phyloP scores from a whole-genome alignment of 1,284 basidiomycete genomes.

The Irpex sp. region DNA sequence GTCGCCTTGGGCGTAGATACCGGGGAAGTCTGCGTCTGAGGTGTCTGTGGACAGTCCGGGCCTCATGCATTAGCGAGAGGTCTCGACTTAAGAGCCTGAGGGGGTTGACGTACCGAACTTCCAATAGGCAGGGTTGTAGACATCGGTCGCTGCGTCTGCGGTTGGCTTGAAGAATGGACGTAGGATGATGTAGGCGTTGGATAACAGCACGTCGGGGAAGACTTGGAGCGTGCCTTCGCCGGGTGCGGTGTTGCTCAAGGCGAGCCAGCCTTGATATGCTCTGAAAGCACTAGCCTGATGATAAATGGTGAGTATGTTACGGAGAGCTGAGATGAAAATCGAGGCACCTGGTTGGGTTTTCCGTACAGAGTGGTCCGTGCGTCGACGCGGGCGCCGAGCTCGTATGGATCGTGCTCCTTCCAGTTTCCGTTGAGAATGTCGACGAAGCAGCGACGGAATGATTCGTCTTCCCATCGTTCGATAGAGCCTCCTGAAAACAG shows the following conservation, averaged over 20 bases:
- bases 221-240: constrained; percentile 77
- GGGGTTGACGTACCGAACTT: constrained; percentile 47
- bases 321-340: too few relatives aligned
- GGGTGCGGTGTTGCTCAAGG: constrained; percentile 69
- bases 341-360: not conserved
- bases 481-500: constrained; percentile 66
- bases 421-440: constrained; percentile 65
- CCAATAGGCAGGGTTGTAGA: constrained; percentile 64
- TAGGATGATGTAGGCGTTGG: constrained; percentile 79
- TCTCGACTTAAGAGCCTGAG: too few relatives aligned
- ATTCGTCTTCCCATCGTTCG: constrained; percentile 82
- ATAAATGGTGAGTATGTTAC: too few relatives aligned
- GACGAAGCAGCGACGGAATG: constrained; percentile 62
- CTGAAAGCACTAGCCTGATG: constrained; percentile 64
- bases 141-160: constrained; percentile 30
- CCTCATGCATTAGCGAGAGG: not conserved
- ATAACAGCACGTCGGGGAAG: constrained; percentile 71
- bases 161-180: constrained; percentile 77
- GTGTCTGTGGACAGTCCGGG: constrained; percentile 37
- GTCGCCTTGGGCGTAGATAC: constrained; percentile 38
- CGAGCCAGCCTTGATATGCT: constrained; percentile 78
- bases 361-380: not conserved
- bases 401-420: not conserved
- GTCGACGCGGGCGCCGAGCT: not conserved
- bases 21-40: constrained; percentile 54